A percentile compares a stretch with the other conserved stretches of the same genome.
These are phyloP conservation scores for Sporothrix sp. DNA, from an alignment of 2,329 filamentous ascomycete species.

Conservation along the genomic window DNA sequence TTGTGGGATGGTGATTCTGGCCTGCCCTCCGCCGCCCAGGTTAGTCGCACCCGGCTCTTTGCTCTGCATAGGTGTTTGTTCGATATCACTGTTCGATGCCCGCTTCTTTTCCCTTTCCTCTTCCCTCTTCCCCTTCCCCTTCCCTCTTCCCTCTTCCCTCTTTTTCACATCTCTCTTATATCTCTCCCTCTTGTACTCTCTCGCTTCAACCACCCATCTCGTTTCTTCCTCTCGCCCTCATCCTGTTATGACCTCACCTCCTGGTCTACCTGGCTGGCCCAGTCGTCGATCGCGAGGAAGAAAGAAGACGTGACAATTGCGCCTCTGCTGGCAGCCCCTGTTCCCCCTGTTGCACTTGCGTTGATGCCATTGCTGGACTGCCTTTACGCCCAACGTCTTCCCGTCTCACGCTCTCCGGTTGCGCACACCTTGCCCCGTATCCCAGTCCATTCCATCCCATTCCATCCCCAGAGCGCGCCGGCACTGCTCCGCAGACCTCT, in stretches of 20 bases:
- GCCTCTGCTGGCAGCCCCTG: background rate
- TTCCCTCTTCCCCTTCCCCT: background rate
- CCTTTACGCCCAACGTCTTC: constrained; percentile 17
- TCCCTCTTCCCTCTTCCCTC: constrained; percentile 8
- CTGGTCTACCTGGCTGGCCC: constrained; percentile 18
- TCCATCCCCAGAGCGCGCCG: background rate
- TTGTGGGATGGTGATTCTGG: background rate
- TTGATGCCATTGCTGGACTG: constrained; percentile 19
- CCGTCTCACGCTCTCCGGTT: no score
- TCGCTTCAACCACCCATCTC: no score
- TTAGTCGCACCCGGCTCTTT: no score
- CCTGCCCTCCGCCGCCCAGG: background rate
- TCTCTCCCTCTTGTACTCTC: constrained; percentile 14
- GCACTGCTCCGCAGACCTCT: background rate
- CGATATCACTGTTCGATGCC: background rate
- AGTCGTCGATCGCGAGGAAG: constrained; percentile 13
- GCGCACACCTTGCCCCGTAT: no score
- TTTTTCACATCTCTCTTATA: constrained; percentile 7
- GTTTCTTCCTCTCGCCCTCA: constrained; percentile 12
- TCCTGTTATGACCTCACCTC: constrained; percentile 15
- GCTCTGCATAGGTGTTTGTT: no score
- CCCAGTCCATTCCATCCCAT: background rate
- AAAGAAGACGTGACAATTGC: constrained; percentile 4
- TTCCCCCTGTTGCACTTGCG: constrained; percentile 20
- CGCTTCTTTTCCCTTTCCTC: constrained; percentile 6